Evolutionary conservation across 2,329 filamentous ascomycete species (phyloP).

Genomic region (Diaporthe citriasiana): DNA sequence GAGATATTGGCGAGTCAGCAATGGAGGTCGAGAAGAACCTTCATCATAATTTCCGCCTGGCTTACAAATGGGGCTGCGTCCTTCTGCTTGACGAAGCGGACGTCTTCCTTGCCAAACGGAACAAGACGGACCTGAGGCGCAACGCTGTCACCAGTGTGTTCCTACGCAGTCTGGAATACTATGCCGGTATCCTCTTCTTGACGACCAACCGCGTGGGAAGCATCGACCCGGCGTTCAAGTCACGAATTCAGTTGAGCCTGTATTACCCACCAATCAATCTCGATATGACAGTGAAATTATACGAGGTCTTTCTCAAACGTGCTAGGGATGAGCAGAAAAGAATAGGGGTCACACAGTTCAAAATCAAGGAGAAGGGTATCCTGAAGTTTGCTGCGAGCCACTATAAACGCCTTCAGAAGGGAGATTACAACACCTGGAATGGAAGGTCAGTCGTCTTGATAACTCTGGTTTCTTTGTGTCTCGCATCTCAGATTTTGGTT

Average conservation of each 20-base stretch:
- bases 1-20: conserved; percentile 59
- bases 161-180: conserved; percentile 35
- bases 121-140: conserved; percentile 57
- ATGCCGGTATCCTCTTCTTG: conserved; percentile 29
- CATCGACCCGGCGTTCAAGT: conserved; percentile 32
- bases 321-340: conserved; percentile 12
- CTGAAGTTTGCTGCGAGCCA: conserved; percentile 15
- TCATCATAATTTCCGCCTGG: conserved; percentile 63
- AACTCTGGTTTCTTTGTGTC: neutral
- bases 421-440: conserved; percentile 25
- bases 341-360: conserved; percentile 14
- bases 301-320: conserved; percentile 13
- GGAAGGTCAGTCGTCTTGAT: conserved; percentile 7
- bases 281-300: conserved; percentile 3
- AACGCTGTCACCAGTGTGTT: conserved; percentile 60
- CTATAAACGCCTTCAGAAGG: conserved; percentile 16
- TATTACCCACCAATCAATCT: conserved; percentile 23
- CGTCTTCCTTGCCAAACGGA: conserved; percentile 69
- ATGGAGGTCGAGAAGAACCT: conserved; percentile 57
- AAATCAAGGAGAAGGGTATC: conserved; percentile 20
- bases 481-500: neutral
- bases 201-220: conserved; percentile 30
- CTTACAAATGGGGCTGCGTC: conserved; percentile 63
- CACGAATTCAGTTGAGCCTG: conserved; percentile 18
- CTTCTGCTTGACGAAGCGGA: conserved; percentile 72